These are phyloP conservation scores for Cyberlindnera maclurae DNA, from an alignment of 805 yeast genomes.

Conservation along the genomic window DNA sequence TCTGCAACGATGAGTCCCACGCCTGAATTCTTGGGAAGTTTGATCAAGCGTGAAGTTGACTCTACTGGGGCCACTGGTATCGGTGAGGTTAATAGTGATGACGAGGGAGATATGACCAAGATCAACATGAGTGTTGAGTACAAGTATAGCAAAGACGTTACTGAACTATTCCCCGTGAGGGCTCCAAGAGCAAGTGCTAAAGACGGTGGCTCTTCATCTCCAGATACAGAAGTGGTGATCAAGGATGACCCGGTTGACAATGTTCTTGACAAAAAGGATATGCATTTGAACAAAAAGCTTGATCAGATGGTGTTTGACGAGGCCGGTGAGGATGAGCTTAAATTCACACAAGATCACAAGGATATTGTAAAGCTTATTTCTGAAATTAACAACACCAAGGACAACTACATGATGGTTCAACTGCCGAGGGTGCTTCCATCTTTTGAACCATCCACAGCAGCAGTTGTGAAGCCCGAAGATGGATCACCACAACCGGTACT, in stretches of 20 bases:
- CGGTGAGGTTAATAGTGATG: constrained; percentile 31
- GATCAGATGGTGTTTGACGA: constrained; percentile 26
- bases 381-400: constrained; percentile 26
- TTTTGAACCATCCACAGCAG: constrained; percentile 18
- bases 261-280: constrained; percentile 20
- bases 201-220: constrained; percentile 19
- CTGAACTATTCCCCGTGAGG: constrained; percentile 62
- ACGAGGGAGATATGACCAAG: constrained; percentile 35
- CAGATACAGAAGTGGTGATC: constrained; percentile 9
- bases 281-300: constrained; percentile 24
- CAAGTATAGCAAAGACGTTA: constrained; percentile 37
- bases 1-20: constrained; percentile 28
- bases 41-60: constrained; percentile 23
- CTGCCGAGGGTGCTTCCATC: constrained; percentile 31
- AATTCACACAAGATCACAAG: constrained; percentile 32
- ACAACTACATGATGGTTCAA: constrained; percentile 31
- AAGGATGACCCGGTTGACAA: constrained; percentile 17
- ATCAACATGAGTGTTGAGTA: constrained; percentile 63
- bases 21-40: constrained; percentile 35
- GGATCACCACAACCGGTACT: constrained; percentile 10
- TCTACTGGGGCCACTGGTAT: constrained; percentile 18
- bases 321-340: constrained; percentile 29
- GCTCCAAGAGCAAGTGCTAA: constrained; percentile 42
- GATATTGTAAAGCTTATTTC: constrained; percentile 25
- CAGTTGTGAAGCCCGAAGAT: constrained; percentile 1